Evolutionary conservation across 345 rosid species (phyloP), one percentile per base, ranked within the genome.

Genomic region (Streptanthus diversifolius): DNA sequence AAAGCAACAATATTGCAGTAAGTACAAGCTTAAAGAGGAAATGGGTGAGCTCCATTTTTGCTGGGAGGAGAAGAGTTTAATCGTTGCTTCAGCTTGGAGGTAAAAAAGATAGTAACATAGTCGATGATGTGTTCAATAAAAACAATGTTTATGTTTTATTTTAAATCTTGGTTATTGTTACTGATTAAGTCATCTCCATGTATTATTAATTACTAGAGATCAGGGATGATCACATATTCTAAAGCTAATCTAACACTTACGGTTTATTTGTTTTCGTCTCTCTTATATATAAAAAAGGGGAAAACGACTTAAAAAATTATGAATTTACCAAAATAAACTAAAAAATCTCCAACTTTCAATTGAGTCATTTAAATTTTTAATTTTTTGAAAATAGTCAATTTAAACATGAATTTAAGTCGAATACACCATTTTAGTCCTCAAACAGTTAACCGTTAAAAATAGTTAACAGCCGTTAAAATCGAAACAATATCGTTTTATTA

Each of bases 31-130:
- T 66, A 83, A 84, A 71, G 92, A 89, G 66, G 93, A 88, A 9
- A 67, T 74, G 68, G 90, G 86, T 29, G 86, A 82, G 7, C 87
- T 95, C 43, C 96, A 87, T 63, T 90, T 95, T 66, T 88, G 90
- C 37, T 95, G 99, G 99, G 90, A 87, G 40, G 96, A 85, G 49
- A 93, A 85, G 81, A 86, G 85, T 82, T 85, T 95, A 79, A 86
- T 87, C n/a, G 86, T 90, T 64, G 86, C 96, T 75, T 95, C 97
- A 5, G 96, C 90, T 1, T 93, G 98, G 98, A 88, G 81, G 79
- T 88, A 78, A 80, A 2, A 45, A 62, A n/a, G 25, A 39, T n/a
- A 33, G 32, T 57, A 9, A 45, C 40, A 37, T 6, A 60, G 21
- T 45, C 12, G 5, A 11, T 27, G n/a, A 14, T 69, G 56, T 70